Evolutionary conservation across 208 protist genomes (phyloP).

Genomic region (Crithidia sp.): DNA sequence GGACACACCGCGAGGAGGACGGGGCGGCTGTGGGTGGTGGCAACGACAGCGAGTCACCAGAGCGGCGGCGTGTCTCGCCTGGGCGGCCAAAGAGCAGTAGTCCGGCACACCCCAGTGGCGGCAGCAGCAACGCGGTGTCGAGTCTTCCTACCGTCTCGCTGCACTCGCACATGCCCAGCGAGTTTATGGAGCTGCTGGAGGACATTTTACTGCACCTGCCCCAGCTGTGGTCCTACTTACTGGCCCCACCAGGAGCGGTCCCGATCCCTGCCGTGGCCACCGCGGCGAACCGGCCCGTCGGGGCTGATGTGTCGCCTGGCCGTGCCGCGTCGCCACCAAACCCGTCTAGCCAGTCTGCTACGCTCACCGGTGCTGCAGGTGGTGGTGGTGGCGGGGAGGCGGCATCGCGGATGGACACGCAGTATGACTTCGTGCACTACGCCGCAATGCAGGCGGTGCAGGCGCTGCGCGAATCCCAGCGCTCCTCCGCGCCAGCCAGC

Average conservation of each 20-base stretch:
- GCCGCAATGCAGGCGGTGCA: conserved; percentile 15
- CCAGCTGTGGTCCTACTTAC: conserved; percentile 13
- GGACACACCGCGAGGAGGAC: neutral
- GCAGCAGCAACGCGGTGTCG: neutral
- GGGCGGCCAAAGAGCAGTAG: neutral
- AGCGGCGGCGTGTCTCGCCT: conserved; percentile 2
- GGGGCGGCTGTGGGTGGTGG: neutral
- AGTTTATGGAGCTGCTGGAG: conserved; percentile 72
- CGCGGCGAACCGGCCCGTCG: neutral
- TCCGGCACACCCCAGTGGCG: neutral
- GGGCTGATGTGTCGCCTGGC: neutral
- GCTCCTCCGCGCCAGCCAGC: neutral
- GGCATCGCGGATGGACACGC: conserved; percentile 8
- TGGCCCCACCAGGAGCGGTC: conserved; percentile 2
- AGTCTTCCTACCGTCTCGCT: conserved; percentile 32
- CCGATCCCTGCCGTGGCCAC: conserved; percentile 4
- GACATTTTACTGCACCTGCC: conserved; percentile 63
- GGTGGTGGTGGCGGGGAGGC: neutral
- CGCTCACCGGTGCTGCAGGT: no score
- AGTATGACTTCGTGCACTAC: conserved; percentile 17
- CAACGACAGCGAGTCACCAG: conserved; percentile 5
- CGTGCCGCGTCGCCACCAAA: neutral
- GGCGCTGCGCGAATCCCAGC: conserved; percentile 13
- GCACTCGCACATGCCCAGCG: conserved; percentile 68
- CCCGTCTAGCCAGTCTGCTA: neutral